phyloP scores from a whole-genome alignment of 805 yeast species.

The Priceomyces castillae region DNA sequence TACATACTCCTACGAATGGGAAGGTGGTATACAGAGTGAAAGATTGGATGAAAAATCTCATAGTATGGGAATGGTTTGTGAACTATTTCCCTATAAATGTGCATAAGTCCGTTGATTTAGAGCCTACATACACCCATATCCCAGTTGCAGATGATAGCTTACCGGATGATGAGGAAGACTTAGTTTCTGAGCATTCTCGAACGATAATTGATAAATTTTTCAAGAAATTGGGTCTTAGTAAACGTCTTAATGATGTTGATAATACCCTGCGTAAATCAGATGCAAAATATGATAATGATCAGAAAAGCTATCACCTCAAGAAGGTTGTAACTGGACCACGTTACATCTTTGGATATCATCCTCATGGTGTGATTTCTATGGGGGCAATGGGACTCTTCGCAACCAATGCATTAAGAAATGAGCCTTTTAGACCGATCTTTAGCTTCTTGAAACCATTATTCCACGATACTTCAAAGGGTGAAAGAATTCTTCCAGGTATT shows the following conservation, averaged over 20 bases:
- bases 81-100: slow-evolving; percentile 76
- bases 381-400: slow-evolving; percentile 85
- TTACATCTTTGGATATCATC: slow-evolving; percentile 91
- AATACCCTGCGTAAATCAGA: too few species aligned
- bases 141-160: slow-evolving; percentile 20
- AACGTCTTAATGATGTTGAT: slow-evolving; percentile 32
- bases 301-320: slow-evolving; percentile 15
- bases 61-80: slow-evolving; percentile 69
- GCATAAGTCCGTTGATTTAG: slow-evolving; percentile 63
- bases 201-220: slow-evolving; percentile 36
- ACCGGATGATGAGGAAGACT: slow-evolving; percentile 41
- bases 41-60: slow-evolving; percentile 51
- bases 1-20: slow-evolving; percentile 75
- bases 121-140: slow-evolving; percentile 63
- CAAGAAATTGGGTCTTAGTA: slow-evolving; percentile 34
- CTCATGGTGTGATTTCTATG: slow-evolving; percentile 93
- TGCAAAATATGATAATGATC: too few species aligned
- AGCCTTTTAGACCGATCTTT: slow-evolving; percentile 39
- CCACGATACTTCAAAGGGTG: slow-evolving; percentile 70
- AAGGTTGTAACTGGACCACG: slow-evolving; percentile 57
- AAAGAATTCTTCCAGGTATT: slow-evolving; percentile 77
- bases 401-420: slow-evolving; percentile 48
- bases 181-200: slow-evolving; percentile 35
- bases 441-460: slow-evolving; percentile 33
- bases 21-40: slow-evolving; percentile 57